Evolutionary conservation across 2,329 filamentous ascomycete genomes (phyloP), one percentile per base, ranked within the genome.

Genomic region (Alternaria brassicicola): DNA sequence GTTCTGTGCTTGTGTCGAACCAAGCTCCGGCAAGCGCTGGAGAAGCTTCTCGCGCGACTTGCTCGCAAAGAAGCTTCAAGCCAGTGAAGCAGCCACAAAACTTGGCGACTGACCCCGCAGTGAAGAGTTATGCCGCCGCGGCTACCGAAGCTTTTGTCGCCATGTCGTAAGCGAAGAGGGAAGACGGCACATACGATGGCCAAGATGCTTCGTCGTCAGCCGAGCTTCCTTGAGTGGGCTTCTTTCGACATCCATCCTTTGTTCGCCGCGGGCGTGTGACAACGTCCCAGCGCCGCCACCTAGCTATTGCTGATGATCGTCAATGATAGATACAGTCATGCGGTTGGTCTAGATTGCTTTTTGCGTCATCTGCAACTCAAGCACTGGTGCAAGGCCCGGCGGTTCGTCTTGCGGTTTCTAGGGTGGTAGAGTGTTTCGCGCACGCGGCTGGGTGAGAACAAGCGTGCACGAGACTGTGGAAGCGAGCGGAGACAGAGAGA

Each of bases 201-300:
- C 55, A 57, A 57, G 49, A 48, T 28, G 17, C 39, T 48, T 59
- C 51, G 52, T 46, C 66, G 71, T 72, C 70, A 72, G 70, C 70
- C 69, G 61, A 73, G 67, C 65, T 52, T 50, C 62, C 63, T 72
- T 71, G 64, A 50, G 55, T 52, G 68, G 66, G 66, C 72, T 74
- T 75, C 70, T 75, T 73, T 73, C 56, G 55, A 75, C 71, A 55
- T 65, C 61, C 53, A 35, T 46, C 46, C 59, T 61, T 60, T 43
- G 46, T 49, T 54, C 30, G 48, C 36, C 2, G n/a, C 46, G 13
- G 13, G 15, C 17, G 41, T 25, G 31, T 25, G 33, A n/a, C 42
- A n/a, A 49, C 42, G 23, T 30, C 45, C n/a, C 10, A 47, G 43
- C 41, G 45, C 21, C 33, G 36, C 15, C 30, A 21, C 25, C 25